Evolutionary conservation across 495 filamentous ascomycete species (phyloP), one percentile per base, ranked within the genome.

Genomic region (Trichoderma parareesei): DNA sequence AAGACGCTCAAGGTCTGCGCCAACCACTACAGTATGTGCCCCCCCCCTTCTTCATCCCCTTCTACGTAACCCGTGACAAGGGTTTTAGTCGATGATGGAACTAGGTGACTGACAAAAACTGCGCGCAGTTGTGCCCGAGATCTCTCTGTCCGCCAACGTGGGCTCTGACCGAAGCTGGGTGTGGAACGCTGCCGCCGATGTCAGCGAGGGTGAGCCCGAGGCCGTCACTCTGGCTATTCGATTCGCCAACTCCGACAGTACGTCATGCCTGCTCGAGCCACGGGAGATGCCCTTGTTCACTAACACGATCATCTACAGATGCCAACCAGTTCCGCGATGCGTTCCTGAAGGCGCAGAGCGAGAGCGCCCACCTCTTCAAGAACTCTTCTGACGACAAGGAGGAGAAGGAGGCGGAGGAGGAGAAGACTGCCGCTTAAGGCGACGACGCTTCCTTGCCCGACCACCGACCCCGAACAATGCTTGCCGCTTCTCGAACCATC

Each of bases 1-100:
- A 97, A 97, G 89, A 98, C 95, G 68, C 86, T 97, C 79, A 99
- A 99, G 83, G 94, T 98, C 78, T 99, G 95, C 88, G 95, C 95
- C 73, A 99, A 99, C 81, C 95, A 99, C 83, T 99, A 99, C 78
- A 88, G 94, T 98, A 88, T 74, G 91, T 77, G 43, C 35, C 6
- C 9, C 38, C 38, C 55, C 14, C 6, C 42, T 40, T 60, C 16
- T 49, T 20, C 38, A 35, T n/a, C 40, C 60, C 7, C 38, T 20
- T 42, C 38, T 16, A 60, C 3, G 48, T 55, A 10, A 33, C 27
- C 35, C 14, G 5, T 41, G 60, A 13, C 1, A 20, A 38, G 60
- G 33, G 35, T 1, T 37, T n/a, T 46, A 6, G 43, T 46, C n/a
- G 16, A 18, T n/a, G 16, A 46, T 13, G 43, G n/a, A 33, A 10